Base-by-base conservation (phyloP, 2,329 filamentous ascomycete species). In the Dactylellina parvicollis region DNA sequence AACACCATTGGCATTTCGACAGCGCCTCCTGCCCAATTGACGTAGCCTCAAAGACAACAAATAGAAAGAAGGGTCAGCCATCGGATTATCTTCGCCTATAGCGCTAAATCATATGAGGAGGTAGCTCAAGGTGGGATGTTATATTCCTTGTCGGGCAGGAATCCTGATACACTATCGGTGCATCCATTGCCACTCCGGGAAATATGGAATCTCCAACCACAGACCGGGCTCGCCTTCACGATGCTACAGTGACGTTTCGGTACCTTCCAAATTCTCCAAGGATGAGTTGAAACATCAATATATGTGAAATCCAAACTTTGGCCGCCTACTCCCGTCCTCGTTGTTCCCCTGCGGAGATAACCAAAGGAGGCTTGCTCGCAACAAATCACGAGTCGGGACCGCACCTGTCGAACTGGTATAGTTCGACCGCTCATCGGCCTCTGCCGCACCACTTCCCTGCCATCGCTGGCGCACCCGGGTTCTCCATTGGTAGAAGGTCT, bases 391-490 rank as follows among this genome's bases (percentile, higher is more conserved):
- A 47, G 46, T 59, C 28, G 30, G 34, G n/a, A 50, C 24, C n/a
- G 36, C 69, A 73, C 69, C 69, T 73, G 69, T 73, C 69, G 69
- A 66, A 65, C 69, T 61, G n/a, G 69, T 66, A 66, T 44, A 66
- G 9, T 66, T 44, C 20, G 30, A 59, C 54, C 66, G 69, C 60
- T 40, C 60, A 66, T 72, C 67, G 59, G 59, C 18, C 42, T 57
- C 52, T 59, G 55, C 60, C 69, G 69, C 47, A 60, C 20, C 36
- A 49, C 24, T 61, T 73, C 60, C 60, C 24, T 47, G 55, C 34
- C 46, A 26, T 26, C 16, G 20, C 26, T 55, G n/a, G 28, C 54
- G 47, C 36, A 38, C 20, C 55, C 7, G 40, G 46, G 60, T 54
- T 44, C n/a, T 14, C 61, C 36, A 66, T 73, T 73, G 60, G 46